Conservation (phyloP, 2,329 filamentous ascomycete species). For the Colletotrichum horii region DNA sequence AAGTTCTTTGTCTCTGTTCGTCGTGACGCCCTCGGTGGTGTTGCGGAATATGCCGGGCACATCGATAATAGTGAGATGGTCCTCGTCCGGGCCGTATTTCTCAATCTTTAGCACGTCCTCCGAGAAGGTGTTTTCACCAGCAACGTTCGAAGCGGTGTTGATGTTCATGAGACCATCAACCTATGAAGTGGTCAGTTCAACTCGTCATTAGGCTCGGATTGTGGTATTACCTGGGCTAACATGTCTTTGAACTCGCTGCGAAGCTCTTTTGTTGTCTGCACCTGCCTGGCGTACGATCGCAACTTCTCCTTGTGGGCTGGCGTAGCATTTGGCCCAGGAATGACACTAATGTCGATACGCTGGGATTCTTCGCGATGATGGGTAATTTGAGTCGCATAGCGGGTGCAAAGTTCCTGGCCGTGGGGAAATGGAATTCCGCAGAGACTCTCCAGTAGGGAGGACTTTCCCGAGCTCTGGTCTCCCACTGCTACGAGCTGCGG, state of each 20-base stretch:
- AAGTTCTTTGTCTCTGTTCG: slow-evolving; percentile 9
- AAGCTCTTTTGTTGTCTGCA: not conserved
- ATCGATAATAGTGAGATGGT: slow-evolving; percentile 22
- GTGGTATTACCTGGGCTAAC: not conserved
- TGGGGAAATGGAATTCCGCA: slow-evolving; percentile 36
- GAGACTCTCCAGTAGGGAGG: slow-evolving; percentile 34
- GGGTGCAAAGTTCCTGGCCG: slow-evolving; percentile 32
- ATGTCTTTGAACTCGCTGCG: not conserved
- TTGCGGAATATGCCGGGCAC: slow-evolving; percentile 20
- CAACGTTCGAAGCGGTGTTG: not conserved
- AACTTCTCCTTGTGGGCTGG: not conserved
- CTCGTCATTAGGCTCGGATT: not conserved
- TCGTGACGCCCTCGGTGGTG: slow-evolving; percentile 12
- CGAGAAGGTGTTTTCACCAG: not conserved
- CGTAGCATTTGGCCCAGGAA: not conserved
- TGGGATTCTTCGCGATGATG: not conserved
- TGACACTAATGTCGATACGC: not conserved
- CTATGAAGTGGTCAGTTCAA: not conserved
- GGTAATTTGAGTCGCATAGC: slow-evolving; percentile 32
- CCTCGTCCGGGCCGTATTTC: slow-evolving; percentile 19
- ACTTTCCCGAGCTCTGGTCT: slow-evolving; percentile 38
- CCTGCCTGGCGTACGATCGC: not conserved
- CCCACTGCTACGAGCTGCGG: slow-evolving; percentile 35
- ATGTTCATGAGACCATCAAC: not conserved
- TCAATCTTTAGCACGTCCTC: slow-evolving; percentile 22